phyloP scores from a whole-genome alignment of 768 basidiomycete species.

The Leccinum boreale region DNA sequence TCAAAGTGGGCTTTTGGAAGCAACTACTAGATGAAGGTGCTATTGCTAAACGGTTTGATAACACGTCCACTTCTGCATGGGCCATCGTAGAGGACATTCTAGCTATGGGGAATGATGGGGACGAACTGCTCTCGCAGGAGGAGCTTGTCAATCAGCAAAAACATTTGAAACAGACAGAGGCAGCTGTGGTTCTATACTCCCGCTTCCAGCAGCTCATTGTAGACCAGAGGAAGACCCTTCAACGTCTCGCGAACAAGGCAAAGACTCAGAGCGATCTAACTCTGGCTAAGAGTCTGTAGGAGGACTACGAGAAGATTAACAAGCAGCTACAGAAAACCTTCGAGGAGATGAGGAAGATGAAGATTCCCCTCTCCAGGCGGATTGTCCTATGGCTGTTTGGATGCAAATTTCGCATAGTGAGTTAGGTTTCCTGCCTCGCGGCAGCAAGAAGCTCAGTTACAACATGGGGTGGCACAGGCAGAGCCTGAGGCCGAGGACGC shows the following conservation, averaged over 20 bases:
- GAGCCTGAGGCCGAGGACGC: conserved; percentile 33
- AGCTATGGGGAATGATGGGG: no score
- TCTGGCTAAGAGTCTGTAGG: conserved; percentile 5
- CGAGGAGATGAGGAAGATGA: conserved; percentile 16
- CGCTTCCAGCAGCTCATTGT: conserved; percentile 13
- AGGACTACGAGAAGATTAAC: conserved; percentile 5
- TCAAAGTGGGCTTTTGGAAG: no score
- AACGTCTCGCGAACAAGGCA: conserved; percentile 15
- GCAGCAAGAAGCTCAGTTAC: conserved; percentile 18
- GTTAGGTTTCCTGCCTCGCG: neutral
- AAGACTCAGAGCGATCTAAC: conserved; percentile 6
- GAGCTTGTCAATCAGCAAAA: no score
- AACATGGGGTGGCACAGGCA: conserved; percentile 25
- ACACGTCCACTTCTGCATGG: no score
- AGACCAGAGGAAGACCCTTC: conserved; percentile 11
- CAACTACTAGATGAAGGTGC: no score
- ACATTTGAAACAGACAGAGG: conserved; percentile 6
- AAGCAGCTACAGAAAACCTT: conserved; percentile 12
- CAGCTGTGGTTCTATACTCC: conserved; percentile 15
- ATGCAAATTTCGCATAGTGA: conserved; percentile 5
- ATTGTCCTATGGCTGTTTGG: conserved; percentile 6
- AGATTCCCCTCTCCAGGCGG: conserved; percentile 10
- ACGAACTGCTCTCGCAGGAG: no score
- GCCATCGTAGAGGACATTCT: no score
- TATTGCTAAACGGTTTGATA: no score